Evolutionary conservation across 163 green algal species (phyloP), one percentile per base, ranked within the genome.

Genomic region (Trebouxia gelatinosa): DNA sequence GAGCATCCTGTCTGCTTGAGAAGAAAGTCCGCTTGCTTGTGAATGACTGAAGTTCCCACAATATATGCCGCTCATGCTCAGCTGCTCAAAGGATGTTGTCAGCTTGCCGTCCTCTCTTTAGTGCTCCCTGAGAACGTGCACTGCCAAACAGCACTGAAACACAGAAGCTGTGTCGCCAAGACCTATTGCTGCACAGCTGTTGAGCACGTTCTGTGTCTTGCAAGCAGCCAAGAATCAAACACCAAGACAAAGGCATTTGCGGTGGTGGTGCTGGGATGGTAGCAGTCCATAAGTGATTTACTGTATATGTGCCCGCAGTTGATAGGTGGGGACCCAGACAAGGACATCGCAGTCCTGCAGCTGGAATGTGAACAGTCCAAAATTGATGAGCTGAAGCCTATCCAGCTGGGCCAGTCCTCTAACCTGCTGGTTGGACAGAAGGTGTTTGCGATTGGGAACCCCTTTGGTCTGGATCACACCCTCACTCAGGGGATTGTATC

Each of bases 331-430:
- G 93, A 97, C 74, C 79, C 84, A 1, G 85, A 93, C 82, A 95
- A 95, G 80, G 93, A 97, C 66, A 80, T 97, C 16, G 92, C 93
- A 2, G 92, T 97, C 67, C 89, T 97, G 75, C 80, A 95, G 82
- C 84, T 97, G 68, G 40, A 86, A 77, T 88, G 80, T 46, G 81
- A 87, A 0, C 17, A 26, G 0, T 82, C 88, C 21, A 85, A 89
- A 64, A 64, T 89, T 51, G 32, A 48, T 3, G 62, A 84, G 68
- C 81, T 96, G 17, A 86, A 89, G 80, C 90, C 93, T 0, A 79
- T 97, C 9, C 77, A 13, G 1, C 68, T 92, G 46, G 88, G 88
- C 19, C 32, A 59, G 61, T 88, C 77, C 31, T 77, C 74, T 2
- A 77, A 48, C 6, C 82, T 96, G 50, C 82, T 90, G 61, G 91